Evolutionary conservation across 768 basidiomycete genomes (phyloP).

Genomic region (Amanita fuliginea): DNA sequence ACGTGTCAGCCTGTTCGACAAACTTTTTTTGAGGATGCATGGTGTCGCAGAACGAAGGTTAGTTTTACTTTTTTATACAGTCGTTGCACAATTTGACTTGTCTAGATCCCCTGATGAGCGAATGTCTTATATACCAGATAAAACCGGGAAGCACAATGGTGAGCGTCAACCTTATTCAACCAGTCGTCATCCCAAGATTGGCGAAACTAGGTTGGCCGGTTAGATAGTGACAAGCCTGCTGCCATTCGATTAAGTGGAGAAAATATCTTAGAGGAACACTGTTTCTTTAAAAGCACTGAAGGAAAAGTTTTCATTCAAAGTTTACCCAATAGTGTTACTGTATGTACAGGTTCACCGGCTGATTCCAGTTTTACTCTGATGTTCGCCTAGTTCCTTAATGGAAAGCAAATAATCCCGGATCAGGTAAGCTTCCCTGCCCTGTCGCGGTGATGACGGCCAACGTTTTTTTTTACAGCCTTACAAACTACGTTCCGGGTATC

Average conservation of each 20-base stretch:
- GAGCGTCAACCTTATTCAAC: conserved; percentile 15
- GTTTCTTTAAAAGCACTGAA: conserved; percentile 78
- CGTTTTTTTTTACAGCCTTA: conserved; percentile 35
- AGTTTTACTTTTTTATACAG: conserved; percentile 11
- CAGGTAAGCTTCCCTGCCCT: conserved; percentile 38
- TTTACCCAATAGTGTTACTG: conserved; percentile 74
- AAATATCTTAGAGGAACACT: conserved; percentile 88
- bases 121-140: conserved; percentile 88
- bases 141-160: conserved; percentile 77
- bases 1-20: conserved; percentile 21
- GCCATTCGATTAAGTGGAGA: conserved; percentile 90
- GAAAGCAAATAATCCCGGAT: conserved; percentile 70
- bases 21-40: background rate
- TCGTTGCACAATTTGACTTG: conserved; percentile 4
- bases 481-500: conserved; percentile 88
- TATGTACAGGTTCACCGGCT: conserved; percentile 24
- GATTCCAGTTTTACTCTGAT: conserved; percentile 7
- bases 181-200: background rate
- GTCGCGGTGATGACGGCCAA: background rate
- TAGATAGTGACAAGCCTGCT: conserved; percentile 71
- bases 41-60: conserved; percentile 57
- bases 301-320: conserved; percentile 79
- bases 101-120: conserved; percentile 90
- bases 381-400: conserved; percentile 73
- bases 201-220: conserved; percentile 60